phyloP scores from a whole-genome alignment of 345 rosid species.

The Citrus maxima region DNA sequence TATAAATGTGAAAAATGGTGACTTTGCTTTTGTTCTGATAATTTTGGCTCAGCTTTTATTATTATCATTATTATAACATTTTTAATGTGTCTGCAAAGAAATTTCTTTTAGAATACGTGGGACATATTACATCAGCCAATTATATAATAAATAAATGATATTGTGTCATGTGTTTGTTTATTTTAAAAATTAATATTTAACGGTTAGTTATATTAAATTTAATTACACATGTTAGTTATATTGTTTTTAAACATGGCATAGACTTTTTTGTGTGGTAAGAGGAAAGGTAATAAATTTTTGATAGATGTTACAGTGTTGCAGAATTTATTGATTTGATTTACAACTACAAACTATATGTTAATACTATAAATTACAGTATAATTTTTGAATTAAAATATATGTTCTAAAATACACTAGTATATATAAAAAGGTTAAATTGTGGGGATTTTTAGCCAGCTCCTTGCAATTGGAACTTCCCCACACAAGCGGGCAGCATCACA shows the following conservation, averaged over 20 bases:
- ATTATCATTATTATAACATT: background rate
- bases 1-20: conserved; percentile 11
- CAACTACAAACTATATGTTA: background rate
- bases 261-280: no score
- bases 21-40: background rate
- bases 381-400: no score
- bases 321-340: background rate
- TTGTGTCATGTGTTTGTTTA: fast-evolving
- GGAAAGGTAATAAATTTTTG: no score
- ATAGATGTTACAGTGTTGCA: background rate
- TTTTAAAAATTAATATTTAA: fast-evolving
- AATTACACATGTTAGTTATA: no score
- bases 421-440: background rate
- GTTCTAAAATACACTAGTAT: no score
- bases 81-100: background rate
- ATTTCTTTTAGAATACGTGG: no score
- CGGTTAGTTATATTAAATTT: fast-evolving
- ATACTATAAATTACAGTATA: no score
- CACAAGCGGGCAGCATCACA: background rate
- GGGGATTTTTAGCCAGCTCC: background rate
- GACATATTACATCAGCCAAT: fast-evolving
- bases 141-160: no score
- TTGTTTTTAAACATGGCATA: no score
- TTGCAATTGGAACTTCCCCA: background rate
- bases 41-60: background rate